These are phyloP conservation scores for Canavalia ensiformis DNA, from an alignment of 306 rosid species.

Conservation along the genomic window DNA sequence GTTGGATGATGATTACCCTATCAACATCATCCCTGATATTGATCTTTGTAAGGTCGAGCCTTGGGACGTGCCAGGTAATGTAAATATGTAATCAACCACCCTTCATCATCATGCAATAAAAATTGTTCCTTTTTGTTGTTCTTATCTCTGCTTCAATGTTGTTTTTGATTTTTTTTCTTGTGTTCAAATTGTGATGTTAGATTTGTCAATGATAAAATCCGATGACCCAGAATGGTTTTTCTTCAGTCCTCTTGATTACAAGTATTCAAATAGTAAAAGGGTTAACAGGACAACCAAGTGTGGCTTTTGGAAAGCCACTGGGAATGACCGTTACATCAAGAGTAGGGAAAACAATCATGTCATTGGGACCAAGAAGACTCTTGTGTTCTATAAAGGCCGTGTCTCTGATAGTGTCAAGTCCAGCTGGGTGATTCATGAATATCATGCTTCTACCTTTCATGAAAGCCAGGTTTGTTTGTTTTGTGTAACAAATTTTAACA, in stretches of 20 bases:
- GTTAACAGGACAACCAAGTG: constrained; percentile 52
- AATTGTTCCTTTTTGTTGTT: background rate
- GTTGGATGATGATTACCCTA: background rate
- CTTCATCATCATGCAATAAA: background rate
- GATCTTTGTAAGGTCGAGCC: constrained; percentile 61
- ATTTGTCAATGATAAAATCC: constrained; percentile 46
- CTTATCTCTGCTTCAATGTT: background rate
- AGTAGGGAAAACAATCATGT: constrained; percentile 28
- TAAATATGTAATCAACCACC: background rate
- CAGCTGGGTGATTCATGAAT: constrained; percentile 80
- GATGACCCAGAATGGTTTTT: constrained; percentile 72
- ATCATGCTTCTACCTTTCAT: constrained; percentile 39
- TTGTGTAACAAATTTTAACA: background rate
- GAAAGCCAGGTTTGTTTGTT: constrained; percentile 51
- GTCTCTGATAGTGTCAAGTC: constrained; percentile 41
- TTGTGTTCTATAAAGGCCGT: constrained; percentile 63
- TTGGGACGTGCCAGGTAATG: constrained; percentile 57
- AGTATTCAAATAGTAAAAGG: constrained; percentile 48
- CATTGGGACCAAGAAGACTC: constrained; percentile 72
- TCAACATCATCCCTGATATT: constrained; percentile 44
- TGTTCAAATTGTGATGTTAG: background rate
- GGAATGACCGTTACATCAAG: constrained; percentile 53
- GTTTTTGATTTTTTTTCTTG: background rate
- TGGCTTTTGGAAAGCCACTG: constrained; percentile 87
- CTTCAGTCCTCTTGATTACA: constrained; percentile 56